A percentile compares a stretch with the other conserved stretches of the same genome.
Conservation (phyloP, 495 filamentous ascomycete genomes). For the Astrocystis sublimbata region DNA sequence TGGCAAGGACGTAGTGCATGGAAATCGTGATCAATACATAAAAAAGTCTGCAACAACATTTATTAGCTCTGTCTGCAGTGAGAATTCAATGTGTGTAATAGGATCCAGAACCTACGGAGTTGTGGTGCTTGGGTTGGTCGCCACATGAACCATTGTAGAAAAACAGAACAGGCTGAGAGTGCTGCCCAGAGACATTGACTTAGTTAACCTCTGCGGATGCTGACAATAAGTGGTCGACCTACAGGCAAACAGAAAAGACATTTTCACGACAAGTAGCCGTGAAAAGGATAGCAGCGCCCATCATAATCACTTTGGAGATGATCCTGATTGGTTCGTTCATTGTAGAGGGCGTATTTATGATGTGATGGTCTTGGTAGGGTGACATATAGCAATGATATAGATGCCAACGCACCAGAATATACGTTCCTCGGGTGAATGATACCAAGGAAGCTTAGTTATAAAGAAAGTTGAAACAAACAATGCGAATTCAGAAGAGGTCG, state of each 20-base stretch:
- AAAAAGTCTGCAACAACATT: constrained; percentile 2
- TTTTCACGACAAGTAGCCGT: constrained; percentile 27
- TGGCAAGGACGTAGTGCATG: not conserved
- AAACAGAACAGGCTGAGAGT: constrained; percentile 32
- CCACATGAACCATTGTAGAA: constrained; percentile 18
- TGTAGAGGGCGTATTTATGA: not conserved
- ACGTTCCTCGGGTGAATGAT: not conserved
- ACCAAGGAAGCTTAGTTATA: not conserved
- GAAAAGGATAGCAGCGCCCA: constrained; percentile 35
- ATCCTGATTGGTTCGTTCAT: constrained; percentile 24
- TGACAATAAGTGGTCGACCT: constrained; percentile 16
- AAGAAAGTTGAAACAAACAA: too few relatives aligned
- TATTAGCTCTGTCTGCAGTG: not conserved
- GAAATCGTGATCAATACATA: constrained; percentile 2
- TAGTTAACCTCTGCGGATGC: not conserved
- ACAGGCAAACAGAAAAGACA: constrained; percentile 33
- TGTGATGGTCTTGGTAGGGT: not conserved
- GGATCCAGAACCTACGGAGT: constrained; percentile 9
- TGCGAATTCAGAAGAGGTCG: too few relatives aligned
- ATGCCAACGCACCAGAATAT: not conserved
- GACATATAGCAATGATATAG: not conserved
- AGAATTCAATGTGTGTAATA: not conserved
- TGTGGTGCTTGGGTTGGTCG: not conserved
- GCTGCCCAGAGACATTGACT: constrained; percentile 17
- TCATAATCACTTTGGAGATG: constrained; percentile 36